Evolutionary conservation across 345 rosid genomes (phyloP).

Genomic region (Syzygium jambos): DNA sequence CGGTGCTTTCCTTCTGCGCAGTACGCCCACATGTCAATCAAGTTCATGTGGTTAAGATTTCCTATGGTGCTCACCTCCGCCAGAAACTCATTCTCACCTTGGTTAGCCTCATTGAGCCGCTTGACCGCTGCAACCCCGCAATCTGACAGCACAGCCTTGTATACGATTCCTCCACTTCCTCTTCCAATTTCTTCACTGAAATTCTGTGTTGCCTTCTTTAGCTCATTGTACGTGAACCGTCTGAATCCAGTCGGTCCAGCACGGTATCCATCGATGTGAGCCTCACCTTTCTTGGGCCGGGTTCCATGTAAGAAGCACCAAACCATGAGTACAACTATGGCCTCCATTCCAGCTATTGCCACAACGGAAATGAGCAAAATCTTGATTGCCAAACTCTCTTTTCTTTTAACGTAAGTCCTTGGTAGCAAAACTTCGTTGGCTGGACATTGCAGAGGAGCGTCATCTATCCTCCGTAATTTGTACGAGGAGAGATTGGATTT

Average conservation of each 20-base stretch:
- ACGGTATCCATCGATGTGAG: background rate
- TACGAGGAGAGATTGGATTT: background rate
- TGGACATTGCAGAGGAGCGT: background rate
- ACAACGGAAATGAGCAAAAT: background rate
- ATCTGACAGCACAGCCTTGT: background rate
- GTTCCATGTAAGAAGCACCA: background rate
- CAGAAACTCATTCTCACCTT: conserved; percentile 13
- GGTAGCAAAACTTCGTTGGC: background rate
- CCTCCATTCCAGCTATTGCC: background rate
- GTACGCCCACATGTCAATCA: conserved; percentile 17
- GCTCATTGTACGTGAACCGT: conserved; percentile 6
- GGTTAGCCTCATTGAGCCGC: conserved; percentile 4
- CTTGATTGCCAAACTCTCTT: background rate
- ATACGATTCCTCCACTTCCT: conserved; percentile 17
- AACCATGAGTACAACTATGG: background rate
- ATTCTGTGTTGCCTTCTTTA: conserved; percentile 7
- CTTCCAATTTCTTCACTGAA: conserved; percentile 10
- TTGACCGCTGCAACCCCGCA: conserved; percentile 9
- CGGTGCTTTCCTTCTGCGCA: conserved; percentile 14
- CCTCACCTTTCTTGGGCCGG: background rate
- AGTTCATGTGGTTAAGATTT: conserved; percentile 16
- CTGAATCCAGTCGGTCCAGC: background rate
- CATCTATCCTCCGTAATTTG: background rate
- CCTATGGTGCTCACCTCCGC: conserved; percentile 18
- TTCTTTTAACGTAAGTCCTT: background rate